phyloP scores from a whole-genome alignment of 2,329 filamentous ascomycete species.

The Blastomyces parvus region DNA sequence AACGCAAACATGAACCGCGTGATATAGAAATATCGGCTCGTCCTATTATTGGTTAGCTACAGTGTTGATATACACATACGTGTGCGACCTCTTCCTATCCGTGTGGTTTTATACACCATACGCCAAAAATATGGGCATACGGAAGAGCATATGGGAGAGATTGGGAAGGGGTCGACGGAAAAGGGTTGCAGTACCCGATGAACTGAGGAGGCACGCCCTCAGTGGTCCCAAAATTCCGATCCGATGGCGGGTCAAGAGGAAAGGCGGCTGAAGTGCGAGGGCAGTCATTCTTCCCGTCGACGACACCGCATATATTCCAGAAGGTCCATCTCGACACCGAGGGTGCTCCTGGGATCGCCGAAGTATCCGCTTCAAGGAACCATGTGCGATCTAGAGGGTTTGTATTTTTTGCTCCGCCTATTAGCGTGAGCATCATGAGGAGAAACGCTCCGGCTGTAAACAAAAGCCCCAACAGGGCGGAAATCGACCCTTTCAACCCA shows the following conservation, averaged over 20 bases:
- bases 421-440: slow-evolving; percentile 56
- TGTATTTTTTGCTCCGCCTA: slow-evolving; percentile 49
- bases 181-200: slow-evolving; percentile 37
- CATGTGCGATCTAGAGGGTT: slow-evolving; percentile 64
- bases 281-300: slow-evolving; percentile 53
- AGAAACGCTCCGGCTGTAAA: slow-evolving; percentile 53
- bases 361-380: slow-evolving; percentile 74
- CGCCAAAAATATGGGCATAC: slow-evolving; percentile 7
- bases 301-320: slow-evolving; percentile 67
- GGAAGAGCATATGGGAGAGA: slow-evolving; percentile 8
- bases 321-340: slow-evolving; percentile 74
- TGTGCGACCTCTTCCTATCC: not conserved
- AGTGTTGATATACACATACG: too few species aligned
- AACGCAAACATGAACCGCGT: slow-evolving; percentile 92
- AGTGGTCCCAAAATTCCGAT: slow-evolving; percentile 50
- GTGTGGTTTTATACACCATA: not conserved
- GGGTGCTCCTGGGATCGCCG: slow-evolving; percentile 59
- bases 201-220: slow-evolving; percentile 46
- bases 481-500: slow-evolving; percentile 40
- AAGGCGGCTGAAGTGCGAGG: slow-evolving; percentile 51
- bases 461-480: slow-evolving; percentile 51
- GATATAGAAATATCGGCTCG: slow-evolving; percentile 65
- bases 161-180: not conserved
- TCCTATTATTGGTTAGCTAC: slow-evolving; percentile 28
- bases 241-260: slow-evolving; percentile 53